Evolutionary conservation across 495 filamentous ascomycete genomes (phyloP), one percentile per base, ranked within the genome.

Genomic region (Neurospora sublineolata): DNA sequence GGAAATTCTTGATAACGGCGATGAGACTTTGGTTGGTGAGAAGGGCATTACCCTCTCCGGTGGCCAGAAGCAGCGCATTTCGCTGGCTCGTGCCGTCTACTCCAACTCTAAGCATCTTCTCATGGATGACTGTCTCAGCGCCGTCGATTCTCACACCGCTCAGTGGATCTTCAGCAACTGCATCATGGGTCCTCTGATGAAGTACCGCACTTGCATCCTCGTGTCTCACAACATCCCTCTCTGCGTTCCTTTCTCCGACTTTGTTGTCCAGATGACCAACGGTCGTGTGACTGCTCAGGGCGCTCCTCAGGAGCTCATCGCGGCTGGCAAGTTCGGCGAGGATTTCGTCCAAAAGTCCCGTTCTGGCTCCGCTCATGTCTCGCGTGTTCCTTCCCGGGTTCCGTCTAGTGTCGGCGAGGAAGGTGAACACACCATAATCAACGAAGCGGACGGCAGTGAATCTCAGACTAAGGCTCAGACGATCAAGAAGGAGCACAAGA

Each of bases 151-250:
- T 9, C 95, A 99, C 76, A 98, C 95, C 1, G 94, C 94, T 11
- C 97, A 97, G 81, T 97, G 97, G 89, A 97, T 99, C 74, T 98
- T 98, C 82, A 91, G 90, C 74, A 89, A 97, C 76, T 94, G 93
- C 70, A 89, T 99, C 73, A 90, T 91, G 73, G 95, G 95, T 8
- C 92, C 93, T 4, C 80, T 99, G 72, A 98, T 99, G 95, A 79
- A 87, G 67, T 84, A 87, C 72, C 87, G 95, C 44, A 97, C 95
- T 42, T 98, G 96, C 80, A 93, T 99, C 36, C 84, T 99, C 64
- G 94, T 99, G n/a, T 97, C 95, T 1, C 95, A 99, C 81, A 99
- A 97, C 76, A 86, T 94, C 42, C 87, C 91, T 6, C 85, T 99
- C 27, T 94, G 93, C 76, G 89, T 93, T 11, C 93, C 94, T 41